Base-by-base conservation (phyloP, 495 filamentous ascomycete species). In the Terfezia claveryi region DNA sequence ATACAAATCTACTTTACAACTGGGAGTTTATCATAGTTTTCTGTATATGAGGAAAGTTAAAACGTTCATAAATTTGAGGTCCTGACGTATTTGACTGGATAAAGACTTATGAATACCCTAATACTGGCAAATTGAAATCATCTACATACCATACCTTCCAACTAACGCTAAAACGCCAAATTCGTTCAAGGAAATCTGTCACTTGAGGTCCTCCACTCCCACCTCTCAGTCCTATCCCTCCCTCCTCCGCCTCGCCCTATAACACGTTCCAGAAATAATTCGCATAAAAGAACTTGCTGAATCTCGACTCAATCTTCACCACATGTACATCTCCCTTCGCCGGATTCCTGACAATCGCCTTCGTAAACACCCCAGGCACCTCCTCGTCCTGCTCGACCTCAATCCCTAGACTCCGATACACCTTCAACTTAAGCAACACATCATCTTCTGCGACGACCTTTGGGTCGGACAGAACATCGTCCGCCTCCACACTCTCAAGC, bases 221-320 rank as follows among this genome's bases (percentile, higher is more conserved):
- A 46, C 41, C 8, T 46, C 41, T 16, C 38, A 44, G 10, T 44
- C 38, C 38, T 44, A 44, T 11, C 10, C 16, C 38, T 10, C 16
- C 0, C 41, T 6, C 27, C 7, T 2, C 1, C 10, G 14, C 52
- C 58, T 61, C 67, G 17, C 67, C 66, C 69, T 74, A 87, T 67
- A 93, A 74, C n/a, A 75, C 84, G 62, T 82, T 76, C 91, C 91
- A 98, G 62, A 98, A 89, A 62, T 94, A 93, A 61, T 94, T 91
- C 23, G 87, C 82, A 65, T 98, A 95, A 66, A 92, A 96, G 68
- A 81, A 87, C 55, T 79, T 75, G 55, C 85, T 87, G 63, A 94
- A 87, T 68, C 88, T 94, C 51, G 82, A 76, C 63, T 95, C 89
- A 58, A 98, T 80, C 62, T 94, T 93, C 51, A 98, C 81, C 36